phyloP scores from a whole-genome alignment of 345 rosid genomes.

The Microcos paniculata region DNA sequence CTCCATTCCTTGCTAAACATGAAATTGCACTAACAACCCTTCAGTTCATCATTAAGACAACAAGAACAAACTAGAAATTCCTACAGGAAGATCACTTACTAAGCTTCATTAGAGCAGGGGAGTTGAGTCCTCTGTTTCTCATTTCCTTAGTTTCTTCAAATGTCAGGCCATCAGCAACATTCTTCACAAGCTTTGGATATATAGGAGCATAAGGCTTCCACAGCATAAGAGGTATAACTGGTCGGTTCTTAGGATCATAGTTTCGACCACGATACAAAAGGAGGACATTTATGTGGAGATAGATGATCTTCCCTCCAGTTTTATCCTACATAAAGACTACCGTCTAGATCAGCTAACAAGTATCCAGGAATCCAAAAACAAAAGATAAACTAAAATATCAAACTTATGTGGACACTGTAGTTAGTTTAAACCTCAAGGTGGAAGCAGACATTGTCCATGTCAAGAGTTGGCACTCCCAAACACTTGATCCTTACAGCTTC shows the following conservation, averaged over 20 bases:
- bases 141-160: slow-evolving; percentile 85
- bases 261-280: slow-evolving; percentile 74
- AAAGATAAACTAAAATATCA: background rate
- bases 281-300: slow-evolving; percentile 60
- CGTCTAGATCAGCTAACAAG: slow-evolving; percentile 30
- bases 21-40: background rate
- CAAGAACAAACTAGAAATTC: background rate
- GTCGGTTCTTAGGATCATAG: slow-evolving; percentile 67
- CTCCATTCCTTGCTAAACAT: slow-evolving; percentile 85
- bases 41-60: background rate
- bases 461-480: slow-evolving; percentile 88
- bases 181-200: slow-evolving; percentile 75
- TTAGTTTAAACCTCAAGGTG: slow-evolving; percentile 68
- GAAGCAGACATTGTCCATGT: slow-evolving; percentile 84
- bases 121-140: slow-evolving; percentile 66
- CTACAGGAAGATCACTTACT: slow-evolving; percentile 43
- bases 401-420: slow-evolving; percentile 2
- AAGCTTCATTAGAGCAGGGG: slow-evolving; percentile 65
- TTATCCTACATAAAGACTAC: slow-evolving; percentile 60
- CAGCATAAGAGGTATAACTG: slow-evolving; percentile 73
- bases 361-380: background rate
- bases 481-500: slow-evolving; percentile 94
- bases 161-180: slow-evolving; percentile 68
- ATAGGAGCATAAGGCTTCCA: slow-evolving; percentile 96
- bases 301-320: slow-evolving; percentile 73